Conservation (phyloP, 2,329 filamentous ascomycete species). For the Aspergillus ochraceus region DNA sequence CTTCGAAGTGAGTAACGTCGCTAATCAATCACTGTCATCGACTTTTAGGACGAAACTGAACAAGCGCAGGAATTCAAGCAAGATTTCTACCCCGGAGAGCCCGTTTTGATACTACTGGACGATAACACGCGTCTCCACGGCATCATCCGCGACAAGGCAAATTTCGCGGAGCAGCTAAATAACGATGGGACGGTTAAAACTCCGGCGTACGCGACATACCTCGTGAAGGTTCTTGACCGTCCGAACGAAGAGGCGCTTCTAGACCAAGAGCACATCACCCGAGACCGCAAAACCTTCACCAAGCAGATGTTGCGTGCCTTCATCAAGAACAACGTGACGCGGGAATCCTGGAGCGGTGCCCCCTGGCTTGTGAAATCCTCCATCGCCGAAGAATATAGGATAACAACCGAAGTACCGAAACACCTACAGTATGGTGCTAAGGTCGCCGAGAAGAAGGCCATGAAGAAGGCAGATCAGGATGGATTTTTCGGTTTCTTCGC, state of each 20-base stretch:
- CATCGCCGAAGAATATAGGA: slow-evolving; percentile 79
- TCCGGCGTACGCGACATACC: slow-evolving; percentile 72
- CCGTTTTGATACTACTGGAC: slow-evolving; percentile 70
- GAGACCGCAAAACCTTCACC: slow-evolving; percentile 89
- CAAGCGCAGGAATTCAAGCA: slow-evolving; percentile 67
- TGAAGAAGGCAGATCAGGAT: slow-evolving; percentile 57
- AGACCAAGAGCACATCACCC: slow-evolving; percentile 76
- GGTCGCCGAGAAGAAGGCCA: slow-evolving; percentile 72
- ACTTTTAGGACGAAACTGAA: slow-evolving; percentile 8
- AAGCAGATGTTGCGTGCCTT: slow-evolving; percentile 93
- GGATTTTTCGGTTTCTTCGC: slow-evolving; percentile 54
- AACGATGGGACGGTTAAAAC: slow-evolving; percentile 69
- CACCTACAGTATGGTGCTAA: slow-evolving; percentile 81
- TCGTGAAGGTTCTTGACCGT: slow-evolving; percentile 70
- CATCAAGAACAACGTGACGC: slow-evolving; percentile 88
- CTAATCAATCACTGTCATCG: background rate
- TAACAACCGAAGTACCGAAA: slow-evolving; percentile 81
- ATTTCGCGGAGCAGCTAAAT: slow-evolving; percentile 60
- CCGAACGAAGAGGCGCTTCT: slow-evolving; percentile 73
- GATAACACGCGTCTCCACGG: slow-evolving; percentile 71
- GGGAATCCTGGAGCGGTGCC: slow-evolving; percentile 93
- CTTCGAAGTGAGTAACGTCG: slow-evolving; percentile 43
- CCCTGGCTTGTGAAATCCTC: slow-evolving; percentile 92
- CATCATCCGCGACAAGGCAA: slow-evolving; percentile 80
- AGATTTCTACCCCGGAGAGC: slow-evolving; percentile 88